Evolutionary conservation across 768 basidiomycete species (phyloP), one percentile per base, ranked within the genome.

Genomic region (Asterophora parasitica): DNA sequence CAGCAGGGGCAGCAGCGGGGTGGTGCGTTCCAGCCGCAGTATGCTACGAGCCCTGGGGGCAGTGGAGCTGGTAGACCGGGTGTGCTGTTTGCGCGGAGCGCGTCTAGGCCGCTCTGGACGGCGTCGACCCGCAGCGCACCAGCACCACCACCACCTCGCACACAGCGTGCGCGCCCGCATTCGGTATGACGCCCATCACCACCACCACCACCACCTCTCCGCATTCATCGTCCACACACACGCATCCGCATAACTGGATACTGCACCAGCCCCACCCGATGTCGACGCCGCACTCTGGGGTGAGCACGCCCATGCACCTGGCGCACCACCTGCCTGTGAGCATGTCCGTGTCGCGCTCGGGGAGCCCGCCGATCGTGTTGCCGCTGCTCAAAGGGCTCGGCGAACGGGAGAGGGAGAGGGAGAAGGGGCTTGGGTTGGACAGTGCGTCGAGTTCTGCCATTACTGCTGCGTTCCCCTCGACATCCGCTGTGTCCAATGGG

Each of bases 131-230:
- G n/a, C n/a, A n/a, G n/a, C n/a, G n/a, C n/a, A n/a, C n/a, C n/a
- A n/a, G 23, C 69, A 68, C 32, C 78, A 82, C 49, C 76, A 79
- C 50, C 82, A 88, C 59, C 77, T 94, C 31, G 89, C 88, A 4
- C 87, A 90, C 59, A 88, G 85, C 0, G 85, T 95, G 17, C 82
- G 88, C 32, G 74, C 84, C n/a, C 27, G 92, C 92, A 40, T 96
- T 96, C 54, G 90, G 88, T 3, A 94, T 93, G 88, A 92, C 92
- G 5, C 90, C 89, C 0, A 90, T 92, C 32, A 76, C n/a, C n/a
- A n/a, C n/a, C n/a, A n/a, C n/a, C n/a, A n/a, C n/a, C n/a, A n/a
- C n/a, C n/a, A n/a, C n/a, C n/a, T n/a, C n/a, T n/a, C n/a, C n/a
- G n/a, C n/a, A n/a, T n/a, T n/a, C n/a, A n/a, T n/a, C n/a, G 30